These are phyloP conservation scores for Lumnitzera racemosa DNA, from an alignment of 345 rosid genomes.

Conservation along the genomic window DNA sequence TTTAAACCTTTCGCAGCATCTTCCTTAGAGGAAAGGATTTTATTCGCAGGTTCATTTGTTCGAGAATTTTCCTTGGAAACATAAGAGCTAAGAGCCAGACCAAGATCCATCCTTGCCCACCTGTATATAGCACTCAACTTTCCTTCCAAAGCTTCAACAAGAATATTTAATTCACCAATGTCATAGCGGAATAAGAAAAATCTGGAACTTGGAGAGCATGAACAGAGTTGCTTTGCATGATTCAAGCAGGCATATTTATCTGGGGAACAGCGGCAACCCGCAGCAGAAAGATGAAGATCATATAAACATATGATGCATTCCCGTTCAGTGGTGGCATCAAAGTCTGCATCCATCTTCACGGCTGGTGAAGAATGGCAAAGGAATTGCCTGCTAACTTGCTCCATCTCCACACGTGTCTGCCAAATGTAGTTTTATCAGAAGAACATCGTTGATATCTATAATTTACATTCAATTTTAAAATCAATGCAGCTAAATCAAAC, in stretches of 20 bases:
- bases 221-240: slow-evolving; percentile 82
- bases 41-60: slow-evolving; percentile 19
- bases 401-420: slow-evolving; percentile 76
- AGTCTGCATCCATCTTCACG: slow-evolving; percentile 80
- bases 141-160: slow-evolving; percentile 94
- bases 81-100: slow-evolving; percentile 64
- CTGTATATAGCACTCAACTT: slow-evolving; percentile 87
- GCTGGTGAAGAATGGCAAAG: slow-evolving; percentile 52
- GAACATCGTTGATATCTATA: not conserved
- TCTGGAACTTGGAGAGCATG: slow-evolving; percentile 63
- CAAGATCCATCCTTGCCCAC: slow-evolving; percentile 98
- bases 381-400: slow-evolving; percentile 56
- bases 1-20: slow-evolving; percentile 20
- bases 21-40: slow-evolving; percentile 33
- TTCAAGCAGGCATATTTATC: slow-evolving; percentile 85
- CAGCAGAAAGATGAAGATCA: slow-evolving; percentile 98
- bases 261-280: slow-evolving; percentile 85
- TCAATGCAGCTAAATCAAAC: no score
- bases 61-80: slow-evolving; percentile 34
- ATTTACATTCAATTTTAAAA: not conserved
- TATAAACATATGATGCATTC: slow-evolving; percentile 88
- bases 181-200: slow-evolving; percentile 84
- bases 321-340: slow-evolving; percentile 83
- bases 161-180: slow-evolving; percentile 70
- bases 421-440: slow-evolving; percentile 11